A percentile compares a stretch with the other conserved stretches of the same genome.
These are phyloP conservation scores for Eimeria acervulina DNA, from an alignment of 169 alveolate species.

Conservation along the genomic window DNA sequence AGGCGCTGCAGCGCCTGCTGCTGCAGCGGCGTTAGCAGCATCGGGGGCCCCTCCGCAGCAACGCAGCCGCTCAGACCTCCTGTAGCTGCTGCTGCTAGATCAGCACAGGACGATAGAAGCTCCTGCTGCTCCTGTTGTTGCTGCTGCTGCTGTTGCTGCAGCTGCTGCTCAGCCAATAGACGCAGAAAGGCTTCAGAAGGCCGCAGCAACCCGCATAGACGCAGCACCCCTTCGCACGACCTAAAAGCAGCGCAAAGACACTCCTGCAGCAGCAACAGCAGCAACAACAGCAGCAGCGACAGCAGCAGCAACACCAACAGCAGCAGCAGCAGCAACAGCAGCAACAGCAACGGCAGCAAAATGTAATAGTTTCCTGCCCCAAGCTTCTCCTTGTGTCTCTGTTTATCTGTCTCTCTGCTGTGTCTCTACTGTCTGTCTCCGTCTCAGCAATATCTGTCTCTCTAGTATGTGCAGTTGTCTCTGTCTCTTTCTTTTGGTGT, in stretches of 20 bases:
- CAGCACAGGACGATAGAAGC: not conserved
- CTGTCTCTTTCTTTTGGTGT: not conserved
- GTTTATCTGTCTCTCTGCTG: not conserved
- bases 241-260: constrained; percentile 35
- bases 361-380: not conserved
- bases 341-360: not conserved
- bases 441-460: not conserved
- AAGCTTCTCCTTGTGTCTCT: not conserved
- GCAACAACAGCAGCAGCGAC: not conserved
- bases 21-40: constrained; percentile 38
- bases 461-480: not conserved
- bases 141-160: constrained; percentile 61
- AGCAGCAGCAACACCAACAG: not conserved
- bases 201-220: constrained; percentile 32
- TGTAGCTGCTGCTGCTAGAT: not conserved
- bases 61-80: not conserved
- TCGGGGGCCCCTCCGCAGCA: not conserved
- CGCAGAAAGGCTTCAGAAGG: constrained; percentile 17
- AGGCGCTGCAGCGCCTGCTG: constrained; percentile 45
- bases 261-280: constrained; percentile 45
- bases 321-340: no score
- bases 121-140: constrained; percentile 1
- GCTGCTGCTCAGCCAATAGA: constrained; percentile 8
- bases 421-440: not conserved
- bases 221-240: constrained; percentile 25